These are phyloP conservation scores for Sarcocystis neurona DNA, from an alignment of 169 alveolate species.

Conservation along the genomic window DNA sequence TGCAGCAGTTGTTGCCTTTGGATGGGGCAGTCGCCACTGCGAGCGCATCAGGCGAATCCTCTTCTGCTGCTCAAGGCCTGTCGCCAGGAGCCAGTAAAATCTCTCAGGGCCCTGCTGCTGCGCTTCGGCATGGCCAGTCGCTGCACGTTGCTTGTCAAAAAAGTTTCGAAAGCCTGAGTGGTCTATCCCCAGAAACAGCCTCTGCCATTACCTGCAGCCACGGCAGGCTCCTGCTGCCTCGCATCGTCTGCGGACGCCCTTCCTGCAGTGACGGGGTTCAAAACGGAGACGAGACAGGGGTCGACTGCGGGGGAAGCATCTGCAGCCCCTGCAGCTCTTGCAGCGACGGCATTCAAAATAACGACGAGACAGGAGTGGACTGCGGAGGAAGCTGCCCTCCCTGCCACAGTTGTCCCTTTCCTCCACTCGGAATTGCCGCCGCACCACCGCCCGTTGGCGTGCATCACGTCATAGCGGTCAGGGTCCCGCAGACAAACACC, in stretches of 20 bases:
- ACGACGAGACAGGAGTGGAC: conserved; percentile 70
- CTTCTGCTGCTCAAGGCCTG: no score
- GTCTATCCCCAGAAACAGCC: neutral
- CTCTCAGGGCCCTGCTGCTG: neutral
- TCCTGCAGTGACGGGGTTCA: conserved; percentile 70
- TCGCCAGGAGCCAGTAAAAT: no score
- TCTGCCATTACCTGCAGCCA: neutral
- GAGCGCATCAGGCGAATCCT: no score
- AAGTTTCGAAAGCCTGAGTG: neutral
- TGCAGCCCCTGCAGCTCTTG: conserved; percentile 59
- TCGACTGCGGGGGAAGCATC: conserved; percentile 68
- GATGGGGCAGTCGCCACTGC: no score
- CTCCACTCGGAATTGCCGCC: no score
- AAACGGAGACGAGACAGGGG: conserved; percentile 70
- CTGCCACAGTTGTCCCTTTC: conserved; percentile 45
- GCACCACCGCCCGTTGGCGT: no score
- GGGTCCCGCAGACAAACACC: no score
- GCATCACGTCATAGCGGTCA: no score
- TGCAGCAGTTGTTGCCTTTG: neutral
- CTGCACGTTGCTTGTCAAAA: neutral
- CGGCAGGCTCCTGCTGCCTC: conserved; percentile 21
- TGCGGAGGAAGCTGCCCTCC: conserved; percentile 66
- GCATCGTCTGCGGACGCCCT: conserved; percentile 16
- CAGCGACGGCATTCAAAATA: conserved; percentile 69
- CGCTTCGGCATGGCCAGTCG: neutral